Base-by-base conservation (phyloP, 2,329 filamentous ascomycete species). In the Colletotrichum sansevieriae region DNA sequence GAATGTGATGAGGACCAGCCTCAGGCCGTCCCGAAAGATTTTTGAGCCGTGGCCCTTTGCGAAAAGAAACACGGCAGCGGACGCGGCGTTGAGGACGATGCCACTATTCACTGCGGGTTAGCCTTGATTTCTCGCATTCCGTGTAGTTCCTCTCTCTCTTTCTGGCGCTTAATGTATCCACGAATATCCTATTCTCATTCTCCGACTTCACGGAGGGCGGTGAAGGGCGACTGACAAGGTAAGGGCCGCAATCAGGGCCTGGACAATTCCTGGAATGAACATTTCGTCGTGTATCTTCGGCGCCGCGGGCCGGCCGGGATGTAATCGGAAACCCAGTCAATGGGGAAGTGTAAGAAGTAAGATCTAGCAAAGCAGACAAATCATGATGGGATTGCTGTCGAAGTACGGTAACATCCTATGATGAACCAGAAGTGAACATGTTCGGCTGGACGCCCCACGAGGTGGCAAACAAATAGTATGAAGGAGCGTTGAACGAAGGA, bases 1-100 rank as follows among this genome's bases (percentile, higher is more conserved):
- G 75, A 88, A 88, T 72, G 80, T 77, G 74, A 84, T 78, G 85
- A 89, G 87, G 86, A 83, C 86, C 86, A 89, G 87, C 87, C 87
- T 88, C 86, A 84, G 83, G 80, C 85, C 84, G 79, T 88, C 85
- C 77, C 84, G 82, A 75, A 86, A 81, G 68, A 87, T 77, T 46
- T 83, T 77, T 68, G 81, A 81, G 75, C 82, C 80, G 80, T 85
- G 80, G 72, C 83, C 82, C 74, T 79, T 84, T 71, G 79, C 72
- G 70, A 82, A 78, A 72, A 85, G 79, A 76, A 84, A 78, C 71
- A 83, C 77, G 58, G 82, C 81, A 51, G 80, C 80, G 57, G 82
- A 81, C 35, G 86, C 83, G 62, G 85, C 83, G 74, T 84, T 84
- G 72, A 87, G 81, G 64, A 88, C 80, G 70, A 86, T 82, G 71